These are phyloP conservation scores for Botrytis deweyae DNA, from an alignment of 2,329 filamentous ascomycete genomes.

Conservation along the genomic window DNA sequence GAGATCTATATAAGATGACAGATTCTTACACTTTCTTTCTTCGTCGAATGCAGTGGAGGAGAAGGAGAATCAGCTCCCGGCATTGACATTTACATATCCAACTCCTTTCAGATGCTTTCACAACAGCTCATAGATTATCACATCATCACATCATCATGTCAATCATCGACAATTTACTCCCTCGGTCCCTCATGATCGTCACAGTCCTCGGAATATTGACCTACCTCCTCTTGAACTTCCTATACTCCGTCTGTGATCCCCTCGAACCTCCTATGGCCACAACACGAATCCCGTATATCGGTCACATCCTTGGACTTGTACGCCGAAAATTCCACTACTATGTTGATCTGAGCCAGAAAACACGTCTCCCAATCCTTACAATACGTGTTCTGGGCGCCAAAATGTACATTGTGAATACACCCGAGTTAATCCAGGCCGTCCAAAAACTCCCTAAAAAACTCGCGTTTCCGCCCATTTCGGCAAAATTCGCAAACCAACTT, in stretches of 20 bases:
- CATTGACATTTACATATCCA: neutral
- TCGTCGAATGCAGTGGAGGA: neutral
- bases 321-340: slow-evolving; percentile 23
- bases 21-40: neutral
- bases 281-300: slow-evolving; percentile 22
- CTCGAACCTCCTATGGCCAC: neutral
- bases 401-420: slow-evolving; percentile 45
- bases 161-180: too few relatives aligned
- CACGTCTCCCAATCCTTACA: slow-evolving; percentile 42
- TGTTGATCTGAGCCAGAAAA: slow-evolving; percentile 23
- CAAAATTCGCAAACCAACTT: slow-evolving; percentile 21
- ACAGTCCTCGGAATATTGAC: neutral
- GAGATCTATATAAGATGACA: neutral
- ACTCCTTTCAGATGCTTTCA: neutral
- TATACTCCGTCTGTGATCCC: neutral
- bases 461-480: slow-evolving; percentile 44
- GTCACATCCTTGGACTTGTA: slow-evolving; percentile 18
- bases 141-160: neutral
- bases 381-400: slow-evolving; percentile 44
- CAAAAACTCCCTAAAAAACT: slow-evolving; percentile 43
- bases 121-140: neutral
- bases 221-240: neutral
- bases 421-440: slow-evolving; percentile 41
- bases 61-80: neutral
- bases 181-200: too few relatives aligned